Evolutionary conservation across 176 grass and related monocot species (phyloP).

Genomic region (Poa pratensis): DNA sequence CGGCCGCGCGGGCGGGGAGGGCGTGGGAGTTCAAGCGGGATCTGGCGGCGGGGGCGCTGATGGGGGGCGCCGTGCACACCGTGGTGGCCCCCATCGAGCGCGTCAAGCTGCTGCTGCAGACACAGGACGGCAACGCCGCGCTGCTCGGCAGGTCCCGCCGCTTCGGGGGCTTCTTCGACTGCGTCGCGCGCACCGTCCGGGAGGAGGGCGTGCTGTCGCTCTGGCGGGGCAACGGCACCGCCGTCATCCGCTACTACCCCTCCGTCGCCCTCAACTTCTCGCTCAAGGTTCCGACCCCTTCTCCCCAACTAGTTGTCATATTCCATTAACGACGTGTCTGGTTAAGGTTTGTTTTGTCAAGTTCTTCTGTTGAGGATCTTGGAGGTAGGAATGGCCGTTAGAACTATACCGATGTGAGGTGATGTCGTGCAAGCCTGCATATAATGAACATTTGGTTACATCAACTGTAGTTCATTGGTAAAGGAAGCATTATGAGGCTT

Average conservation of each 20-base stretch:
- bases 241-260: constrained; percentile 97
- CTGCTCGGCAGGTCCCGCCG: constrained; percentile 63
- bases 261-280: constrained; percentile 99
- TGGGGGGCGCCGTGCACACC: constrained; percentile 92
- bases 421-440: background rate
- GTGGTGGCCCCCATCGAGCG: constrained; percentile 99
- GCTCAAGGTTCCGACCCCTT: constrained; percentile 68
- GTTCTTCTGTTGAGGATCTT: background rate
- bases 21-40: constrained; percentile 89
- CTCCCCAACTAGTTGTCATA: background rate
- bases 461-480: background rate
- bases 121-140: constrained; percentile 95
- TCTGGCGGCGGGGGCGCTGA: constrained; percentile 90
- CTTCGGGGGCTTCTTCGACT: constrained; percentile 90
- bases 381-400: background rate
- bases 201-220: constrained; percentile 90
- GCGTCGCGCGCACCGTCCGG: constrained; percentile 80
- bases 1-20: constrained; percentile 27
- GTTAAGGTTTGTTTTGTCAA: background rate
- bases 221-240: constrained; percentile 95
- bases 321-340: background rate
- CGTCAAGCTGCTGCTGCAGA: constrained; percentile 98
- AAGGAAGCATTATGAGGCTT: background rate
- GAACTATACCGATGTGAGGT: background rate
- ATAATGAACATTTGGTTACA: background rate